These are phyloP conservation scores for Ettlia oleoabundans DNA, from an alignment of 139 green algal genomes.

Conservation along the genomic window DNA sequence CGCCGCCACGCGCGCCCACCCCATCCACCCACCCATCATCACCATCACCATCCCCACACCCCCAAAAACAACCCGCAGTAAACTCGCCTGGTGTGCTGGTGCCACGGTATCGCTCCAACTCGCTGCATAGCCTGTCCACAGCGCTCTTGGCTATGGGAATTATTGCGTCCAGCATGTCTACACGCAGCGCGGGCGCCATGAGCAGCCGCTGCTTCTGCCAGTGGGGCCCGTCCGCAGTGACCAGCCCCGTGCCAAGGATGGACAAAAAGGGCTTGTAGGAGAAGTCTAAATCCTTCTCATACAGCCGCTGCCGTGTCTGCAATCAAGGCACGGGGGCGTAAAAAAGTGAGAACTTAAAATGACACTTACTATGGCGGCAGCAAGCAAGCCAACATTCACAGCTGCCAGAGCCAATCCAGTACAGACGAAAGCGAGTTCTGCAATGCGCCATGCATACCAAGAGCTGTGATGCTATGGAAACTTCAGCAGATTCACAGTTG, in stretches of 20 bases:
- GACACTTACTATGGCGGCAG: background rate
- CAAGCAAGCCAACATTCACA: background rate
- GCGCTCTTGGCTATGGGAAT: conserved; percentile 79
- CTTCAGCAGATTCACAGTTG: background rate
- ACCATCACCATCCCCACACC: no score
- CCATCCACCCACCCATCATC: no score
- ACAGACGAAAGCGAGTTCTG: no score
- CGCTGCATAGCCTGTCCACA: conserved; percentile 72
- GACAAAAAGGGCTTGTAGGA: conserved; percentile 90
- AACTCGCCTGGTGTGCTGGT: conserved; percentile 40
- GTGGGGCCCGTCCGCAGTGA: conserved; percentile 86
- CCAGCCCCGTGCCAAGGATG: conserved; percentile 93
- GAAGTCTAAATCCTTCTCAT: conserved; percentile 86
- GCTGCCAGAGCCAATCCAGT: no score
- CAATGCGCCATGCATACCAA: no score
- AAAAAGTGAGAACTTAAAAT: no score
- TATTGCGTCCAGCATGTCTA: conserved; percentile 94
- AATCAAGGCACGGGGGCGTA: background rate
- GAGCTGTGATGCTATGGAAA: no score
- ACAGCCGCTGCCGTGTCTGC: conserved; percentile 65
- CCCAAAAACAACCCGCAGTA: no score
- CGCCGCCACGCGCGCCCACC: no score
- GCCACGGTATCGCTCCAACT: conserved; percentile 68
- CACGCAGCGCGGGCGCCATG: conserved; percentile 83
- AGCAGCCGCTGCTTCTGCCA: conserved; percentile 93